phyloP scores from a whole-genome alignment of 306 rosid species.

The Clitoria ternatea region DNA sequence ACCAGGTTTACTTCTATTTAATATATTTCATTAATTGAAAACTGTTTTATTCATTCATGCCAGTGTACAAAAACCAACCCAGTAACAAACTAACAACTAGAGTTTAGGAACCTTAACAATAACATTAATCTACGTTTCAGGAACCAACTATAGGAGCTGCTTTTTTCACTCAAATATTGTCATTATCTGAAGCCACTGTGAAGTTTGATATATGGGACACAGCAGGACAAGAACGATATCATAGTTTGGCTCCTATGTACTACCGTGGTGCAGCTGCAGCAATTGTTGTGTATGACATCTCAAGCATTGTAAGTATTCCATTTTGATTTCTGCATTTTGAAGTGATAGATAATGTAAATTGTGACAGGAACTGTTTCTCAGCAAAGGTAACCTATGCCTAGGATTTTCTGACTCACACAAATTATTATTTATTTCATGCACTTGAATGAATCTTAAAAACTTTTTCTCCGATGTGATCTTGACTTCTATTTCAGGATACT shows the following conservation, averaged over 20 bases:
- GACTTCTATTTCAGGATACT: conserved; percentile 52
- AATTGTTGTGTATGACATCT: conserved; percentile 70
- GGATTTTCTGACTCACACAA: background rate
- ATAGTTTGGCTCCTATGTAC: conserved; percentile 93
- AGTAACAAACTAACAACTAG: background rate
- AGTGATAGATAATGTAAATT: background rate
- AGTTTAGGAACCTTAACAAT: background rate
- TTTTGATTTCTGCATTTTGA: background rate
- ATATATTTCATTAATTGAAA: background rate
- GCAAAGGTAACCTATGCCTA: background rate
- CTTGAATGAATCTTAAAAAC: conserved; percentile 3
- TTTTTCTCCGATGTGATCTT: background rate
- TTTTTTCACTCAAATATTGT: conserved; percentile 76
- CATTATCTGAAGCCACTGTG: conserved; percentile 77
- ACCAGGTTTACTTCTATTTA: conserved; percentile 51
- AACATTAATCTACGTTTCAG: conserved; percentile 33
- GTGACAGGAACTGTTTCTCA: background rate
- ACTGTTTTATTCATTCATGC: background rate
- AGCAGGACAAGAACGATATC: conserved; percentile 92
- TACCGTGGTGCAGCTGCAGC: conserved; percentile 96
- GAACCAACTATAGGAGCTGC: conserved; percentile 97
- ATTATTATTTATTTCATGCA: background rate
- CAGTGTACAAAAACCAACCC: background rate
- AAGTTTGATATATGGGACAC: conserved; percentile 97
- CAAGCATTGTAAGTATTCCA: conserved; percentile 46